These are phyloP conservation scores for Starmerella vaccinii DNA, from an alignment of 805 yeast genomes.

Conservation along the genomic window DNA sequence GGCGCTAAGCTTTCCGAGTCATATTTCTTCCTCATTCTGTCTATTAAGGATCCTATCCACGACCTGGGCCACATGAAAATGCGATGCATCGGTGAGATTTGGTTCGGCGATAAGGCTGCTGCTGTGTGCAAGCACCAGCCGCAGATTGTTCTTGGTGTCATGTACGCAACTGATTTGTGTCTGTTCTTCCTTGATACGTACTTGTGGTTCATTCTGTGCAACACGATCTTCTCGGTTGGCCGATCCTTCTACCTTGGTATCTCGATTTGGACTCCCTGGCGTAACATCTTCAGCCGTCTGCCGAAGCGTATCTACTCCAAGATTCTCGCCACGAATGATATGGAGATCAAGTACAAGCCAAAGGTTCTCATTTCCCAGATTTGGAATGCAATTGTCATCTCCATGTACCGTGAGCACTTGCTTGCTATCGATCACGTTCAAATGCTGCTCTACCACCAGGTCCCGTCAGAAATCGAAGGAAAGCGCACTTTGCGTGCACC, in stretches of 20 bases:
- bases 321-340: constrained; percentile 94
- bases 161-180: constrained; percentile 84
- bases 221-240: constrained; percentile 92
- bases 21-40: constrained; percentile 78
- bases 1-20: constrained; percentile 85
- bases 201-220: constrained; percentile 95
- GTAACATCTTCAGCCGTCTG: constrained; percentile 92
- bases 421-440: constrained; percentile 98
- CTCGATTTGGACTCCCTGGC: constrained; percentile 98
- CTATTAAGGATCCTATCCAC: constrained; percentile 91
- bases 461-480: constrained; percentile 96
- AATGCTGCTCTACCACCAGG: constrained; percentile 93
- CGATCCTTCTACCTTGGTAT: constrained; percentile 98
- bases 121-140: constrained; percentile 76
- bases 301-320: constrained; percentile 99
- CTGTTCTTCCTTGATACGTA: constrained; percentile 97
- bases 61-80: constrained; percentile 69
- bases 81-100: constrained; percentile 93
- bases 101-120: constrained; percentile 52
- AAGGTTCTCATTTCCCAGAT: constrained; percentile 96
- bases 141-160: constrained; percentile 78
- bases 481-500: constrained; percentile 98
- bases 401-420: constrained; percentile 99
- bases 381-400: constrained; percentile 97
- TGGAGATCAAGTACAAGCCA: constrained; percentile 98